Evolutionary conservation across 257 asterid species (phyloP).

Genomic region (Nicotiana tomentosiformis): DNA sequence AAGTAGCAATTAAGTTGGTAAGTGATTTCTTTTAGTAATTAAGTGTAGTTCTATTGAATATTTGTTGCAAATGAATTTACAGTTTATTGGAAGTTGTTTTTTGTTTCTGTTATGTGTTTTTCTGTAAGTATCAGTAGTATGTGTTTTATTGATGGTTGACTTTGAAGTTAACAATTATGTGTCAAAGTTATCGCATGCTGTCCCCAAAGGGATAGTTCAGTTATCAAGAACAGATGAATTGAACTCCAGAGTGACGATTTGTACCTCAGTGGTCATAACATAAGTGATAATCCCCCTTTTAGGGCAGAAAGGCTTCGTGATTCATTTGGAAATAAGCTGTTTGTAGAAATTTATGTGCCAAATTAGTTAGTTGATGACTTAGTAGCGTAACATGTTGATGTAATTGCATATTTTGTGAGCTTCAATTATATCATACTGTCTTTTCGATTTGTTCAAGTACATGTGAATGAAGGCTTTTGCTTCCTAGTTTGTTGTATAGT

Average conservation of each 20-base stretch:
- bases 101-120: neutral
- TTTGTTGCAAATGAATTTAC: neutral
- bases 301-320: neutral
- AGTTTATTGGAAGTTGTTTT: neutral
- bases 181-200: neutral
- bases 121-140: neutral
- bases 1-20: constrained; percentile 83
- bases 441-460: neutral
- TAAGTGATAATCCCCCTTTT: neutral
- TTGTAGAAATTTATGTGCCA: neutral
- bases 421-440: neutral
- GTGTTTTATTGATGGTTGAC: neutral
- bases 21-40: constrained; percentile 22
- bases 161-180: neutral
- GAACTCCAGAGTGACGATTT: neutral
- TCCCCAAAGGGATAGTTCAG: neutral
- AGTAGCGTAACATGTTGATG: neutral
- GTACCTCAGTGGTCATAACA: neutral
- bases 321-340: neutral
- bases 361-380: neutral
- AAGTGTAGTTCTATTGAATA: neutral
- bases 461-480: neutral
- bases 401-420: neutral
- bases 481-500: neutral
- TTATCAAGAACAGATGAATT: neutral